Evolutionary conservation across 495 filamentous ascomycete genomes (phyloP).

Genomic region (Penicillium silybi): DNA sequence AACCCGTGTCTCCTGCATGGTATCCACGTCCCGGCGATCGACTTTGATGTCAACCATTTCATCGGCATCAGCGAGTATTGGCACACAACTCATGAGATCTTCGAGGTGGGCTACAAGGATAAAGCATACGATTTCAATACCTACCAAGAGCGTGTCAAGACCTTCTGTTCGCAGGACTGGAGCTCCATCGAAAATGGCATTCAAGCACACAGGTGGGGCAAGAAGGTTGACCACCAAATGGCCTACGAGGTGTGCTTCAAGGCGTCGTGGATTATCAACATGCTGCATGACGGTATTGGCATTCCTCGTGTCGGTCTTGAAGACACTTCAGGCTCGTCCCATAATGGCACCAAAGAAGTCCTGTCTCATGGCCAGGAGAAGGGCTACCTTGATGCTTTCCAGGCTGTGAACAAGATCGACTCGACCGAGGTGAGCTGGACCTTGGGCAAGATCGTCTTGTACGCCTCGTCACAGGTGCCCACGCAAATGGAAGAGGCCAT

Average conservation of each 20-base stretch:
- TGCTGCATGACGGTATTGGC: conserved; percentile 93
- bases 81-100: conserved; percentile 96
- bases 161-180: conserved; percentile 87
- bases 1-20: conserved; percentile 84
- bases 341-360: conserved; percentile 75
- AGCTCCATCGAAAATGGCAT: conserved; percentile 62
- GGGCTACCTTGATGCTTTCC: conserved; percentile 84
- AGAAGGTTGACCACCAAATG: conserved; percentile 68
- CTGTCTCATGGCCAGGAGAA: conserved; percentile 67
- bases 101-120: conserved; percentile 74
- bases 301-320: conserved; percentile 88
- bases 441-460: conserved; percentile 95
- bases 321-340: conserved; percentile 36
- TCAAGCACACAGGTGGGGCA: conserved; percentile 62
- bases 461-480: conserved; percentile 84
- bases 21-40: conserved; percentile 88
- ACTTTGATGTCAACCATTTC: conserved; percentile 98
- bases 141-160: conserved; percentile 79
- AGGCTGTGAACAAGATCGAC: conserved; percentile 89
- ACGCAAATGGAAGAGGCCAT: conserved; percentile 53
- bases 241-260: conserved; percentile 94
- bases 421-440: conserved; percentile 98
- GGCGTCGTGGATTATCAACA: conserved; percentile 93
- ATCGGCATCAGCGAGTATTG: conserved; percentile 98
- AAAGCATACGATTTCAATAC: conserved; percentile 87